A percentile compares a stretch with the other conserved stretches of the same genome.
Conservation (phyloP, 257 asterid genomes). For the Coffea canephora region DNA sequence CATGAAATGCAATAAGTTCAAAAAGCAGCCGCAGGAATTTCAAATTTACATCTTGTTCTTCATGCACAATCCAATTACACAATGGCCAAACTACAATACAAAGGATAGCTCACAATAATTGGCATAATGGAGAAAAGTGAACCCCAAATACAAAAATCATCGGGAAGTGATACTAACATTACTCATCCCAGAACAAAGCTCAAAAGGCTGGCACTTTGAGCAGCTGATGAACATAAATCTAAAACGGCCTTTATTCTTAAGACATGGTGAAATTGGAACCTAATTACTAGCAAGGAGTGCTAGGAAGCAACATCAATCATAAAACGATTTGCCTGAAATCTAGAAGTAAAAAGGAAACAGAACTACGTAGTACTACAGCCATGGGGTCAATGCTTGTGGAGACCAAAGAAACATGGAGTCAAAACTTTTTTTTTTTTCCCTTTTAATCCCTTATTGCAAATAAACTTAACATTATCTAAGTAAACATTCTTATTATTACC, state of each 20-base stretch:
- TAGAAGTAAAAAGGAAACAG: not conserved
- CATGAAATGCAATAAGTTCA: not conserved
- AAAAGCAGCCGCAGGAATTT: not conserved
- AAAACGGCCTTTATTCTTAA: not conserved
- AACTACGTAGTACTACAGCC: not conserved
- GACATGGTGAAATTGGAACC: not conserved
- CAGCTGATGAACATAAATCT: not conserved
- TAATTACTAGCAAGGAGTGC: not conserved
- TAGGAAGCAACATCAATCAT: slow-evolving; percentile 3
- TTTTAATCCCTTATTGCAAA: not conserved
- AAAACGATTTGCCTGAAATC: not conserved
- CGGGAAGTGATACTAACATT: not conserved
- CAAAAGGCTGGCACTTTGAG: slow-evolving; percentile 4
- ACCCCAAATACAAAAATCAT: not conserved
- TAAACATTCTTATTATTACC: not conserved
- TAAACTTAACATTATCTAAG: not conserved
- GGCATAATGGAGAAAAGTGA: not conserved
- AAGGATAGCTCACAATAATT: not conserved
- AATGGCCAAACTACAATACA: not conserved
- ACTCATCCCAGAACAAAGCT: not conserved
- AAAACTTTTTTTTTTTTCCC: no score
- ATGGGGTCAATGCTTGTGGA: not conserved
- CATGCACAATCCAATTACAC: slow-evolving; percentile 7
- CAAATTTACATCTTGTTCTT: not conserved
- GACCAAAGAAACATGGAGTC: not conserved